A percentile compares a stretch with the other conserved stretches of the same genome.
Evolutionary conservation across 345 rosid genomes (phyloP).

Genomic region (Limnanthes douglasii): DNA sequence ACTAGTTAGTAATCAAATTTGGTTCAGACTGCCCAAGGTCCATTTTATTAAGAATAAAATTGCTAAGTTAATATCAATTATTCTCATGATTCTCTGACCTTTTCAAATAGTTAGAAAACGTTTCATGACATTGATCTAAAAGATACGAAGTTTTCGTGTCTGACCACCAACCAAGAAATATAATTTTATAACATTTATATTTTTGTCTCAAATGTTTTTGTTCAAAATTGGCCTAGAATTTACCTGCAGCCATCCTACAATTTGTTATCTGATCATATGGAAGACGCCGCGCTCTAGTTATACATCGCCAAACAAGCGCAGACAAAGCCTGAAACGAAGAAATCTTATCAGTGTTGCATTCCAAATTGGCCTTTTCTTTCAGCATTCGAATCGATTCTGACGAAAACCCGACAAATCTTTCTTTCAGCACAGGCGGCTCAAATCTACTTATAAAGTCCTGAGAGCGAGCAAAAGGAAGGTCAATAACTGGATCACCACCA

Average conservation of each 20-base stretch:
- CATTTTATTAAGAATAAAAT: too few species aligned
- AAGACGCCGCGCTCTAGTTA: conserved; percentile 27
- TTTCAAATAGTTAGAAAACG: too few species aligned
- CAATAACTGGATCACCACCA: conserved; percentile 22
- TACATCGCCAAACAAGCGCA: conserved; percentile 49
- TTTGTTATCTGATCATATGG: conserved; percentile 21
- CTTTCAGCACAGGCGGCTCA: conserved; percentile 30
- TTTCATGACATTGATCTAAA: too few species aligned
- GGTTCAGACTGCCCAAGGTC: too few species aligned
- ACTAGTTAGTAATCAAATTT: too few species aligned
- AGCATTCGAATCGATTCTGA: conserved; percentile 29
- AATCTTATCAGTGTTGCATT: conserved; percentile 25
- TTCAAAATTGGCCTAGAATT: too few species aligned
- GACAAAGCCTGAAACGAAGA: conserved; percentile 65
- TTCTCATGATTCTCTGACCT: too few species aligned
- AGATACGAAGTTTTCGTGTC: too few species aligned
- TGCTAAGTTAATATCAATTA: too few species aligned
- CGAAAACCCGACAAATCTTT: conserved; percentile 53
- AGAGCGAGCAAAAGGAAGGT: conserved; percentile 29
- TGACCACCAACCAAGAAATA: too few species aligned
- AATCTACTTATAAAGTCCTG: conserved; percentile 27
- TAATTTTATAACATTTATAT: too few species aligned
- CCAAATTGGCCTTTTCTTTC: conserved; percentile 36
- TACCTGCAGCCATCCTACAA: conserved; percentile 33
- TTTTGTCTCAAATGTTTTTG: too few species aligned